phyloP scores from a whole-genome alignment of 2,329 filamentous ascomycete genomes.

The Fusarium sambucinum region DNA sequence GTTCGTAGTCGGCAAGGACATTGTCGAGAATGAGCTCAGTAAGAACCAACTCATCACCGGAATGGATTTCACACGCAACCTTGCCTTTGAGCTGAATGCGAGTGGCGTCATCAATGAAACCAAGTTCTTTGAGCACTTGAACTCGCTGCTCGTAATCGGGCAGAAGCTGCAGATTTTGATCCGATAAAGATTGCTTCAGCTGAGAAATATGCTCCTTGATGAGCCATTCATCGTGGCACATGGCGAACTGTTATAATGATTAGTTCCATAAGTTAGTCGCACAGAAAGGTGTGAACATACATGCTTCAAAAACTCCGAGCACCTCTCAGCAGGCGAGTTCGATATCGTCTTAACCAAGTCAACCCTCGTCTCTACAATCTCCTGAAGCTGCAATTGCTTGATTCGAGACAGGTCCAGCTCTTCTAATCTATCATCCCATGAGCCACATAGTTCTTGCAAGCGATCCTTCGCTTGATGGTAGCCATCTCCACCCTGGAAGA shows the following conservation, averaged over 20 bases:
- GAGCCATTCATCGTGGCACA: conserved; percentile 97
- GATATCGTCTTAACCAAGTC: conserved; percentile 73
- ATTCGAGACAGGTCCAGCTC: conserved; percentile 86
- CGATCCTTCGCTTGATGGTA: conserved; percentile 71
- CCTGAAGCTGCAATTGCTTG: conserved; percentile 84
- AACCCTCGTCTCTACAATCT: conserved; percentile 78
- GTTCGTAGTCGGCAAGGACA: conserved; percentile 92
- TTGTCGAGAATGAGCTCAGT: conserved; percentile 98
- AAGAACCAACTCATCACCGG: conserved; percentile 93
- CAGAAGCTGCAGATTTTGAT: conserved; percentile 94
- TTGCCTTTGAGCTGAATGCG: conserved; percentile 97
- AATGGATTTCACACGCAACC: conserved; percentile 98
- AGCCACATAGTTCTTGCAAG: conserved; percentile 75
- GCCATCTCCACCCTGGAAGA: conserved; percentile 66
- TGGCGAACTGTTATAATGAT: conserved; percentile 76
- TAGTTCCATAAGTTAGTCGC: conserved; percentile 9
- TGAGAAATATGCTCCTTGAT: conserved; percentile 93
- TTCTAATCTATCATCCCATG: conserved; percentile 84
- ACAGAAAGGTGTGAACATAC: conserved; percentile 63
- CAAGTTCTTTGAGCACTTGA: conserved; percentile 88
- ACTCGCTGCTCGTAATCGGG: conserved; percentile 98
- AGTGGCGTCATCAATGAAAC: conserved; percentile 87
- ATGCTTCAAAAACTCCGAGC: conserved; percentile 87
- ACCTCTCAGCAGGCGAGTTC: conserved; percentile 74
- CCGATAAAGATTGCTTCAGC: conserved; percentile 88